Conservation (phyloP, 352 stramenopile species). For the Elongisporangium undulatum region DNA sequence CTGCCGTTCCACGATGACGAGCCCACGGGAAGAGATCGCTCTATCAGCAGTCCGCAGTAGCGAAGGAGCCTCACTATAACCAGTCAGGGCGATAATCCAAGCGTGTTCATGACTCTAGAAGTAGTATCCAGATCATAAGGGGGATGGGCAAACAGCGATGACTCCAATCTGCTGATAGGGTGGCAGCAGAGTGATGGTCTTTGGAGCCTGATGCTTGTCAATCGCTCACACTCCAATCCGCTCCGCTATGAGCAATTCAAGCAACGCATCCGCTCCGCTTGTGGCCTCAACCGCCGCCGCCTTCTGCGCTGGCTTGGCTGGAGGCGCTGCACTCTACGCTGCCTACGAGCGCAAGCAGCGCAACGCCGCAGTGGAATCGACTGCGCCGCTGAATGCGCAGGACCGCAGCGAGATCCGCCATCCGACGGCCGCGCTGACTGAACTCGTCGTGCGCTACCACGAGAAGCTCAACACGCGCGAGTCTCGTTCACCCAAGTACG, state of each 20-base stretch:
- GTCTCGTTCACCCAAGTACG: conserved; percentile 29
- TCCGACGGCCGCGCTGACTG: conserved; percentile 35
- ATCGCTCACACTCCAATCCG: not conserved
- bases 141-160: not conserved
- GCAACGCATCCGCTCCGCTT: not conserved
- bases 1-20: not conserved
- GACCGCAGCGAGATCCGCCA: conserved; percentile 39
- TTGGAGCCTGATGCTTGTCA: not conserved
- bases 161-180: not conserved
- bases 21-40: not conserved
- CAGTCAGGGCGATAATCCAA: too few relatives aligned
- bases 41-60: not conserved
- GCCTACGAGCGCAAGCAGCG: conserved; percentile 27
- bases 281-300: conserved; percentile 14
- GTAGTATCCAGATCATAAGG: too few relatives aligned
- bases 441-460: conserved; percentile 62
- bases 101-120: too few relatives aligned
- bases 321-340: conserved; percentile 35
- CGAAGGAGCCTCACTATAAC: not conserved
- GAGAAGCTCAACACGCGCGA: conserved; percentile 33
- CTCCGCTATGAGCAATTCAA: not conserved
- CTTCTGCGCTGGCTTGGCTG: conserved; percentile 34
- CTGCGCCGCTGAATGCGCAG: conserved; percentile 27
- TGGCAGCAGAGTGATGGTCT: not conserved
- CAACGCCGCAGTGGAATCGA: conserved; percentile 27